These are phyloP conservation scores for Trichocladium antarcticum DNA, from an alignment of 495 filamentous ascomycete species.

Conservation along the genomic window DNA sequence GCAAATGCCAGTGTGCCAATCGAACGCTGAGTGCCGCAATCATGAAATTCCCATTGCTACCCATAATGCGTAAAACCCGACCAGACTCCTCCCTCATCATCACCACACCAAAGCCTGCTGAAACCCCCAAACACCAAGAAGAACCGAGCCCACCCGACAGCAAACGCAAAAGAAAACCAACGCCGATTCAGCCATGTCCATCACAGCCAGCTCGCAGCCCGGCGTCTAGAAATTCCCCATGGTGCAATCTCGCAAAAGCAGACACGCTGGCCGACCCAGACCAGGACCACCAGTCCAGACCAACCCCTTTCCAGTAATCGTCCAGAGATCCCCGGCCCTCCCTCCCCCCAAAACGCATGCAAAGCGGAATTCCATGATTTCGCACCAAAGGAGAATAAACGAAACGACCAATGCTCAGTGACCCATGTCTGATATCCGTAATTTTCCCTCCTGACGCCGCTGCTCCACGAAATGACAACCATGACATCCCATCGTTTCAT, in stretches of 20 bases:
- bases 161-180: neutral
- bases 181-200: neutral
- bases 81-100: no score
- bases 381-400: neutral
- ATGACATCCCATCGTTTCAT: no score
- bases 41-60: no score
- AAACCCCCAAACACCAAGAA: neutral
- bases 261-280: neutral
- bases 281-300: neutral
- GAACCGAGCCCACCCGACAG: neutral
- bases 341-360: neutral
- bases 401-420: neutral
- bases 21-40: no score
- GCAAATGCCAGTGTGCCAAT: no score
- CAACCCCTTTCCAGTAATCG: conserved; percentile 5
- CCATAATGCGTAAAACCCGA: no score
- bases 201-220: conserved; percentile 1
- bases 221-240: conserved; percentile 1
- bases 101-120: no score
- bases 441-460: neutral
- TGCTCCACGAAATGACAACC: neutral
- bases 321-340: neutral
- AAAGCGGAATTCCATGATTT: neutral
- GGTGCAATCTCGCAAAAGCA: conserved; percentile 8
- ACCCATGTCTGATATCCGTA: neutral